Conservation (phyloP, 1,284 basidiomycete genomes). For the Malassezia cuniculi region DNA sequence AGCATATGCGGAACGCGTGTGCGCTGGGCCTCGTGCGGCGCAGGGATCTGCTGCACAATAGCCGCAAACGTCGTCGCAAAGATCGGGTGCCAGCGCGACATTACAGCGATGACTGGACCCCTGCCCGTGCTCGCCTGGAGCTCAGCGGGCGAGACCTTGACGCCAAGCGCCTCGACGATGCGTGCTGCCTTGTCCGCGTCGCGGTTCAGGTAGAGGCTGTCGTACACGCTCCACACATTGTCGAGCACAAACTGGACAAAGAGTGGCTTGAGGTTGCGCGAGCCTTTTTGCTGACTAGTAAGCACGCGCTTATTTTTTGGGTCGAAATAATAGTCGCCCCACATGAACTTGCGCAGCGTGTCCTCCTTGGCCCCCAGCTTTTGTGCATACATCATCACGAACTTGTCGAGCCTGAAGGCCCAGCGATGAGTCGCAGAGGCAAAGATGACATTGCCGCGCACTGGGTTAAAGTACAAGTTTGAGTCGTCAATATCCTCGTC, state of each 20-base stretch:
- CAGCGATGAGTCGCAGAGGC: slow-evolving; percentile 92
- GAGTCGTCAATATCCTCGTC: slow-evolving; percentile 75
- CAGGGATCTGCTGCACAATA: slow-evolving; percentile 78
- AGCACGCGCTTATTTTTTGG: slow-evolving; percentile 90
- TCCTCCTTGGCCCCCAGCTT: slow-evolving; percentile 84
- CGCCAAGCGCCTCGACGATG: slow-evolving; percentile 68
- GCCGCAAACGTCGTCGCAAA: slow-evolving; percentile 85
- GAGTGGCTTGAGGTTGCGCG: slow-evolving; percentile 74
- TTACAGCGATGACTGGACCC: slow-evolving; percentile 69
- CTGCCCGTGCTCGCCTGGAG: slow-evolving; percentile 80
- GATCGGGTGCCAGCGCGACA: slow-evolving; percentile 90
- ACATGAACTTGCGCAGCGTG: slow-evolving; percentile 73
- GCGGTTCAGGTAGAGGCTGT: slow-evolving; percentile 29
- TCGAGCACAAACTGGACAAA: slow-evolving; percentile 97
- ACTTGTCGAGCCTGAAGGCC: slow-evolving; percentile 89
- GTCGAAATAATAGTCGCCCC: slow-evolving; percentile 96
- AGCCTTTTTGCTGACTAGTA: slow-evolving; percentile 65
- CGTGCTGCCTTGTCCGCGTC: slow-evolving; percentile 62
- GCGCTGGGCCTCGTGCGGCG: slow-evolving; percentile 69
- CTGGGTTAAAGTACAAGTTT: slow-evolving; percentile 92
- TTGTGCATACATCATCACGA: slow-evolving; percentile 78
- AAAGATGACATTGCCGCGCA: slow-evolving; percentile 90
- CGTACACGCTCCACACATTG: slow-evolving; percentile 90
- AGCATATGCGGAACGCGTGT: slow-evolving; percentile 82
- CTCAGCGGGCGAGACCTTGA: slow-evolving; percentile 78